These are phyloP conservation scores for Pyrrhoderma lamaoense DNA, from an alignment of 1,284 basidiomycete genomes.

Conservation along the genomic window DNA sequence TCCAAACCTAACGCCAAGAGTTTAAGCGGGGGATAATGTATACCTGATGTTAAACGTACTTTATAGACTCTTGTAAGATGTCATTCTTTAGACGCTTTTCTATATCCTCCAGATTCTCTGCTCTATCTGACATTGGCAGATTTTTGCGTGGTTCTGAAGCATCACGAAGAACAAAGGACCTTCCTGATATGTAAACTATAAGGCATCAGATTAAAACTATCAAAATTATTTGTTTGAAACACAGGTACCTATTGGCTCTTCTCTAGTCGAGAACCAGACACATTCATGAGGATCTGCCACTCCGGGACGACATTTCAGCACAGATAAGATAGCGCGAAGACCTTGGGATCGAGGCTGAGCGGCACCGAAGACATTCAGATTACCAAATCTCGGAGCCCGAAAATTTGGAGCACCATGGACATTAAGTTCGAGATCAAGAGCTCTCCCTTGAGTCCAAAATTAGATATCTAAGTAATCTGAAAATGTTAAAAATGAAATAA, in stretches of 20 bases:
- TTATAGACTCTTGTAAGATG: conserved; percentile 82
- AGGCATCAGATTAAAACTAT: conserved; percentile 11
- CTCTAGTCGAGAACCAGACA: conserved; percentile 80
- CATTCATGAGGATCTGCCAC: conserved; percentile 58
- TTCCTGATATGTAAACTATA: conserved; percentile 84
- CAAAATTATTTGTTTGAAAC: background rate
- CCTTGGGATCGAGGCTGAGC: conserved; percentile 95
- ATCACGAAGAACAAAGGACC: conserved; percentile 95
- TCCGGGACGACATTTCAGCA: conserved; percentile 74
- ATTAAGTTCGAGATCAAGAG: conserved; percentile 86
- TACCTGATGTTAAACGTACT: conserved; percentile 35
- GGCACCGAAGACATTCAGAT: conserved; percentile 85
- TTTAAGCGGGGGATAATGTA: conserved; percentile 10
- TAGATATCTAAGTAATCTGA: background rate
- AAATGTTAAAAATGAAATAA: background rate
- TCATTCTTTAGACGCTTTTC: conserved; percentile 88
- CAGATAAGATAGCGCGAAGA: conserved; percentile 84
- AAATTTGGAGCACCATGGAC: conserved; percentile 97
- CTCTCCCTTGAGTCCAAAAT: conserved; percentile 49
- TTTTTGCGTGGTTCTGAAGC: conserved; percentile 78
- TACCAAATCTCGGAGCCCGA: conserved; percentile 67
- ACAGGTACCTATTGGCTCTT: conserved; percentile 69
- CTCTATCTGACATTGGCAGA: conserved; percentile 82
- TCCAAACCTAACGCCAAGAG: conserved; percentile 53
- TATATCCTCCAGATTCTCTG: conserved; percentile 93